Evolutionary conservation across 768 basidiomycete species (phyloP).

Genomic region (Leccinum barrowsii): DNA sequence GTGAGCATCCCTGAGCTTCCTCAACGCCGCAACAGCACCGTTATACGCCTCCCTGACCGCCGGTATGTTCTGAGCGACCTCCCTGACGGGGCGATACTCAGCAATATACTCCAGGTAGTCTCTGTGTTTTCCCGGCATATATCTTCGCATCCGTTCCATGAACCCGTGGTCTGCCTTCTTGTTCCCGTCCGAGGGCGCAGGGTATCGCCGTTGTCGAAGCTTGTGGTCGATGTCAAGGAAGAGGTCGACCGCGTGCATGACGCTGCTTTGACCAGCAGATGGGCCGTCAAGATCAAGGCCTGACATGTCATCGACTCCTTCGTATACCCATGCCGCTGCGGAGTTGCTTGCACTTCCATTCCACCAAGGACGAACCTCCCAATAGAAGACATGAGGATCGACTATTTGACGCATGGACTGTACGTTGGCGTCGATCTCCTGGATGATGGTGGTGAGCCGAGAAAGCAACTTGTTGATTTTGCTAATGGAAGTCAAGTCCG

Average conservation of each 20-base stretch:
- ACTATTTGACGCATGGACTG: conserved; percentile 64
- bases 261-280: conserved; percentile 89
- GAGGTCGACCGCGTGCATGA: conserved; percentile 83
- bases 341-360: conserved; percentile 67
- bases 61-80: conserved; percentile 54
- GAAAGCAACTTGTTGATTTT: conserved; percentile 72
- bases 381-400: conserved; percentile 87
- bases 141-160: conserved; percentile 90
- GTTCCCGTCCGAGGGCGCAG: conserved; percentile 61
- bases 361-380: conserved; percentile 90
- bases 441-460: conserved; percentile 64
- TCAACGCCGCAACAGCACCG: conserved; percentile 70
- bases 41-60: conserved; percentile 76
- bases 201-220: conserved; percentile 65
- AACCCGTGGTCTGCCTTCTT: conserved; percentile 70
- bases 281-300: conserved; percentile 77
- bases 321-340: conserved; percentile 66
- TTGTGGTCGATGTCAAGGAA: conserved; percentile 89
- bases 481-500: conserved; percentile 58
- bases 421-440: conserved; percentile 69
- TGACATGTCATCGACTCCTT: conserved; percentile 61
- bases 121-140: conserved; percentile 93
- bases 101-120: conserved; percentile 74
- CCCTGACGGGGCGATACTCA: conserved; percentile 56
- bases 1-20: conserved; percentile 80